Evolutionary conservation across 2,329 filamentous ascomycete species (phyloP).

Genomic region (Venturia oleaginea): DNA sequence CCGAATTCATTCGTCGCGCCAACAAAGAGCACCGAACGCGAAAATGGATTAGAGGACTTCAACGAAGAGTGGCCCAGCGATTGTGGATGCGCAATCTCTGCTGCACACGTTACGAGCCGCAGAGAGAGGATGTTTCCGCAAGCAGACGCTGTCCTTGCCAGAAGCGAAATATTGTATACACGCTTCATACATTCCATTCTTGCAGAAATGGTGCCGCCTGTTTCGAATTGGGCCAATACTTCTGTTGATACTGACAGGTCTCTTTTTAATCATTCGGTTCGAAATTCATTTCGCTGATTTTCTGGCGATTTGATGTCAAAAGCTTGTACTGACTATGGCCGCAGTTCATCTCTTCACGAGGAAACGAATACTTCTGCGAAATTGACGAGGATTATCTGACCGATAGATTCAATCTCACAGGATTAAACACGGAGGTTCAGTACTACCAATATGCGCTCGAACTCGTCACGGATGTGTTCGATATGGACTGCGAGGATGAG

Average conservation of each 20-base stretch:
- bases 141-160: too few species aligned
- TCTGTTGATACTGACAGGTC: neutral
- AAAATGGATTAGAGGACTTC: neutral
- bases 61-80: neutral
- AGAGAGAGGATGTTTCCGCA: too few species aligned
- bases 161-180: too few species aligned
- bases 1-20: neutral
- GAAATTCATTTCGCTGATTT: neutral
- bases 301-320: neutral
- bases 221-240: neutral
- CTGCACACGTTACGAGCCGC: too few species aligned
- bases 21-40: neutral
- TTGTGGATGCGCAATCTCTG: too few species aligned
- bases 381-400: constrained; percentile 99
- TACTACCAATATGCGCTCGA: constrained; percentile 99
- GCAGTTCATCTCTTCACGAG: constrained; percentile 93
- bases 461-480: constrained; percentile 95
- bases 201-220: neutral
- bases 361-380: constrained; percentile 99
- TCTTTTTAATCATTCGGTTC: neutral
- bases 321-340: neutral
- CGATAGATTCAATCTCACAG: constrained; percentile 95
- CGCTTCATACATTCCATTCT: neutral
- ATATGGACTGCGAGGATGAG: constrained; percentile 96
- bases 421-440: constrained; percentile 92